Base-by-base conservation (phyloP, 345 rosid species). In the Brassica cretica region DNA sequence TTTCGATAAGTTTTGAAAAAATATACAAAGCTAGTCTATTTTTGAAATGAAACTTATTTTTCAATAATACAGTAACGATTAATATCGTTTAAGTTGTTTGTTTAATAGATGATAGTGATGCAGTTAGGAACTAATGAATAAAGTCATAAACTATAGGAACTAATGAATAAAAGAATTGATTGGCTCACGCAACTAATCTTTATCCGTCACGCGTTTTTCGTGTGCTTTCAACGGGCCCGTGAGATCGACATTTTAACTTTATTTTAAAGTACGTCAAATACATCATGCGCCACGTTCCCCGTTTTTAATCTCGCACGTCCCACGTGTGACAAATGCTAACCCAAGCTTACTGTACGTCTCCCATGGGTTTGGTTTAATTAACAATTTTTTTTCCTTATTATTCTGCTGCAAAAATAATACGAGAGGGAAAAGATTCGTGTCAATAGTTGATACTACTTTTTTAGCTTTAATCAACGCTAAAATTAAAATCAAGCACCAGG, bases 171-270 rank as follows among this genome's bases (percentile, higher is more conserved):
- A 30, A 61, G 3, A 68, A 63, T 56, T 4, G 30, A 2, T 56
- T 68, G 71, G 71, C 4, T 63, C 70, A 63, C 56, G 71, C 66
- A 74, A 79, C 78, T 73, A 44, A 19, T 60, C 33, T 51, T 18
- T 61, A 55, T 68, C 64, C 58, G 70, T 75, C 79, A 80, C 82
- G 82, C 82, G 76, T 80, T 80, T 69, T 70, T 53, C 71, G 63
- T 80, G 79, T 68, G 82, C 67, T 79, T 64, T 53, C 41, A 5
- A 41, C 44, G 72, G 82, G 68, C 56, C 79, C 55, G 58, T 56
- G 66, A 69, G 3, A 35, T 61, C 70, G 78, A 73, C 70, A 68
- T 78, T 25, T 78, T 19, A 30, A 32, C 37, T 68, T 64, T 71
- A 10, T 55, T 2, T 46, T 46, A 12, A 12, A 46, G 15, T 46